These are phyloP conservation scores for Beauveria rudraprayagi DNA, from an alignment of 2,329 filamentous ascomycete genomes.

Conservation along the genomic window DNA sequence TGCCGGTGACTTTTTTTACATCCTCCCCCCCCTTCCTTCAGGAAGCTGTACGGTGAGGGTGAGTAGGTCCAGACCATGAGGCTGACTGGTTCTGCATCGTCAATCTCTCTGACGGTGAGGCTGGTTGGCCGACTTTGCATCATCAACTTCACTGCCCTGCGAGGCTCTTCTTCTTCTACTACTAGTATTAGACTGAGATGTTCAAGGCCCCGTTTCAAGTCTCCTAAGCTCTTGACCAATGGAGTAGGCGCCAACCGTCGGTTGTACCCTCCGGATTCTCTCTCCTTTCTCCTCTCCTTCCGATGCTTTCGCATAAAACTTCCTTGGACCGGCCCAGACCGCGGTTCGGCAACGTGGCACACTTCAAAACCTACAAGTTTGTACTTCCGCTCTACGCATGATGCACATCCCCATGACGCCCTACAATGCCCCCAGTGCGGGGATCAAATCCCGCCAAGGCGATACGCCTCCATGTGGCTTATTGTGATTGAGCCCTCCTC, in stretches of 20 bases:
- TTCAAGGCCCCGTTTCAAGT: too few species aligned
- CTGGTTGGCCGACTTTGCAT: not conserved
- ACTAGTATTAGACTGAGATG: too few species aligned
- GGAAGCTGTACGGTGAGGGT: too few species aligned
- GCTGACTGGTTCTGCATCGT: not conserved
- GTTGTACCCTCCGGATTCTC: not conserved
- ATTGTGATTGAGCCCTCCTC: not conserved
- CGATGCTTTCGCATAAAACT: not conserved
- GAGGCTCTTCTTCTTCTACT: not conserved
- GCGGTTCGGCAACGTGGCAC: not conserved
- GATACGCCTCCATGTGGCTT: conserved; percentile 2
- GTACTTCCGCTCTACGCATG: too few species aligned
- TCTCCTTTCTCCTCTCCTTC: not conserved
- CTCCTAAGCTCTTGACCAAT: not conserved
- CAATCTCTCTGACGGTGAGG: not conserved
- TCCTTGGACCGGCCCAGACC: not conserved
- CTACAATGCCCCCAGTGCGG: not conserved
- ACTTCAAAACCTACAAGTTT: not conserved
- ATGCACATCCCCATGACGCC: not conserved
- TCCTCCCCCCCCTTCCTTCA: not conserved
- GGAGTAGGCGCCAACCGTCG: not conserved
- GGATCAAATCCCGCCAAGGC: not conserved
- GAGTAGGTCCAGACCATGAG: not conserved
- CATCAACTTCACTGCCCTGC: not conserved
- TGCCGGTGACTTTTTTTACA: not conserved